phyloP scores from a whole-genome alignment of 345 rosid genomes.

The Pelargonium nanum region DNA sequence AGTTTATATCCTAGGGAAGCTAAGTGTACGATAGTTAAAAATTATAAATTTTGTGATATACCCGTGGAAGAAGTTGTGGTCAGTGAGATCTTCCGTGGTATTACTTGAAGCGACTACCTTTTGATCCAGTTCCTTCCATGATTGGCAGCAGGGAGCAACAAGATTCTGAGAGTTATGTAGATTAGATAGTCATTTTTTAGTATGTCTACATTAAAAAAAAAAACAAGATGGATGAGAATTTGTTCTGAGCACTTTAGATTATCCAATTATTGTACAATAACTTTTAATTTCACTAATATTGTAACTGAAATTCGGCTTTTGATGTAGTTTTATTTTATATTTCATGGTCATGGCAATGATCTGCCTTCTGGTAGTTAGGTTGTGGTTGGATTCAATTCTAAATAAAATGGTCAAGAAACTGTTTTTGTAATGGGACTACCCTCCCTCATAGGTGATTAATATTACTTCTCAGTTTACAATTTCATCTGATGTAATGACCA shows the following conservation, averaged over 20 bases:
- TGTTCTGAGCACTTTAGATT: constrained; percentile 26
- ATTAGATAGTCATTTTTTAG: constrained; percentile 68
- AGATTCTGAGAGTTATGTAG: constrained; percentile 48
- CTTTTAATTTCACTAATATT: constrained; percentile 13
- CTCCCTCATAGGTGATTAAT: no score
- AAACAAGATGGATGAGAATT: constrained; percentile 27
- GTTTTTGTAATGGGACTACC: no score
- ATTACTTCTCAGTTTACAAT: no score
- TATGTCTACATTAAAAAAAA: constrained; percentile 34
- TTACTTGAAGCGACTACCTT: constrained; percentile 20
- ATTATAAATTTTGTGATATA: constrained; percentile 38
- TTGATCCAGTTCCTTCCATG: no score
- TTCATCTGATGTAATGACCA: no score
- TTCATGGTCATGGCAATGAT: not conserved
- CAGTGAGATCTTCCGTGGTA: constrained; percentile 26
- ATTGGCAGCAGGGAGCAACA: constrained; percentile 20
- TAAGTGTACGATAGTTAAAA: constrained; percentile 27
- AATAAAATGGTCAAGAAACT: no score
- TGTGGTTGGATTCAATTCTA: no score
- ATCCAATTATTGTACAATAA: constrained; percentile 51
- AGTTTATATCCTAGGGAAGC: constrained; percentile 19
- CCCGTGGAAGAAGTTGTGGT: constrained; percentile 24
- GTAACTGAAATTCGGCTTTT: not conserved
- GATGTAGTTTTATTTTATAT: not conserved
- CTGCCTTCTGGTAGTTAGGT: not conserved